phyloP scores from a whole-genome alignment of 148 eudicot species.

The Vaccinium myrtillus region DNA sequence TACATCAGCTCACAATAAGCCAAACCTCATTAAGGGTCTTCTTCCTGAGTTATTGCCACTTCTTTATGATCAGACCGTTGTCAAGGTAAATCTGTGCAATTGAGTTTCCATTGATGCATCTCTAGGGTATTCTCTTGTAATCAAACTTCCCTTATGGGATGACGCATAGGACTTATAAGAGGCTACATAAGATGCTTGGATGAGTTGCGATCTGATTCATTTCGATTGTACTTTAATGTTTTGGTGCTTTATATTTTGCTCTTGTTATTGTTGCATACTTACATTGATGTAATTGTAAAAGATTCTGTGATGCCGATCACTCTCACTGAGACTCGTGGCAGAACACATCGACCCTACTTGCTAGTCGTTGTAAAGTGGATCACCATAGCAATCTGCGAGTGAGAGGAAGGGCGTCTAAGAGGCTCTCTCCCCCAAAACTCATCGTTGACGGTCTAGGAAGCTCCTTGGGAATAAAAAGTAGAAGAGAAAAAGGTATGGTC shows the following conservation, averaged over 20 bases:
- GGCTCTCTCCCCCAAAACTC: not conserved
- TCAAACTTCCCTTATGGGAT: not conserved
- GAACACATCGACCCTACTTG: not conserved
- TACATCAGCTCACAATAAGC: slow-evolving; percentile 96
- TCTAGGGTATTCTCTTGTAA: not conserved
- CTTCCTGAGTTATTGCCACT: slow-evolving; percentile 93
- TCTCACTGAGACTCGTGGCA: not conserved
- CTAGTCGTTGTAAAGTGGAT: not conserved
- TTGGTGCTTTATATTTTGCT: not conserved
- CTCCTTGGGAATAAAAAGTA: not conserved
- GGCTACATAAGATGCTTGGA: not conserved
- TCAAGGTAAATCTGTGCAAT: slow-evolving; percentile 53
- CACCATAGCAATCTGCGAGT: not conserved
- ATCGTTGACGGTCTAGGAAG: not conserved
- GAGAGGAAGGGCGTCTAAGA: not conserved
- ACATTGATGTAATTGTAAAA: not conserved
- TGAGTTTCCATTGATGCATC: not conserved
- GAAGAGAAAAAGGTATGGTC: not conserved
- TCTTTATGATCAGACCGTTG: slow-evolving; percentile 88
- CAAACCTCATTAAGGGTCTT: slow-evolving; percentile 87
- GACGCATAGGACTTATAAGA: too few species aligned
- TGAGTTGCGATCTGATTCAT: slow-evolving; percentile 1
- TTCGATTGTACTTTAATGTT: not conserved
- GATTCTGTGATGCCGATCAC: not conserved
- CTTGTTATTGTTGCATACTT: not conserved